These are phyloP conservation scores for Colletotrichum filicis DNA, from an alignment of 2,329 filamentous ascomycete genomes.

Conservation along the genomic window DNA sequence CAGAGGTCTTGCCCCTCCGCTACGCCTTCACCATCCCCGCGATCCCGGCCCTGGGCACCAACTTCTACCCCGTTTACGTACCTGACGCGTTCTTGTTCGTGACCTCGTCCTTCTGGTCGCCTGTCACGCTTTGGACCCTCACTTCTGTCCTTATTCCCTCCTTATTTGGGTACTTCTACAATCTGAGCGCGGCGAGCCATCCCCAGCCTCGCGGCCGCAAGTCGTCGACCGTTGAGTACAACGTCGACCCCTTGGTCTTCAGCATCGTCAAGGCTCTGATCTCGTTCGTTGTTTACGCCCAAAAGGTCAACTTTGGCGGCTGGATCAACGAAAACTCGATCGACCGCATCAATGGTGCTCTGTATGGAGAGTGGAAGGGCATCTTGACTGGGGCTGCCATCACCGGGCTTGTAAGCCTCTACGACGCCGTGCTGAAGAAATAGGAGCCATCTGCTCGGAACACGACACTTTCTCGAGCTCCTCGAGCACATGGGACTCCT, in stretches of 20 bases:
- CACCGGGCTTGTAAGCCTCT: conserved; percentile 76
- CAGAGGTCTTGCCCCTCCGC: conserved; percentile 75
- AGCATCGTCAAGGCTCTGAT: conserved; percentile 88
- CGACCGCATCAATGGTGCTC: conserved; percentile 69
- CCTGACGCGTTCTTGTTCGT: conserved; percentile 86
- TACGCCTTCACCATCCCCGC: conserved; percentile 80
- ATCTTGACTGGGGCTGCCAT: conserved; percentile 76
- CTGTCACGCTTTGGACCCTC: conserved; percentile 79
- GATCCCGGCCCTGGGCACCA: conserved; percentile 63
- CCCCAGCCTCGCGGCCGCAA: conserved; percentile 54
- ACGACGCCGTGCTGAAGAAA: conserved; percentile 81
- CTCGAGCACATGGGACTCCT: not conserved
- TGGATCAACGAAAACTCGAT: conserved; percentile 70
- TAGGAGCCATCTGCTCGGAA: conserved; percentile 45
- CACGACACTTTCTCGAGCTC: not conserved
- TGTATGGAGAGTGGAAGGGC: conserved; percentile 79
- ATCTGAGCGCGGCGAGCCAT: conserved; percentile 72
- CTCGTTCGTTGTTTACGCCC: conserved; percentile 82
- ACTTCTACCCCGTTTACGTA: conserved; percentile 71
- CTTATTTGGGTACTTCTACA: conserved; percentile 87
- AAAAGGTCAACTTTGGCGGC: conserved; percentile 71
- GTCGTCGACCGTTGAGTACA: conserved; percentile 57
- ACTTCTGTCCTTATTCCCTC: conserved; percentile 79
- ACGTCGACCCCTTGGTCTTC: conserved; percentile 88
- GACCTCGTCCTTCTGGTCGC: conserved; percentile 84